These are phyloP conservation scores for Cyberlindnera bimundalis DNA, from an alignment of 805 yeast genomes.

Conservation along the genomic window DNA sequence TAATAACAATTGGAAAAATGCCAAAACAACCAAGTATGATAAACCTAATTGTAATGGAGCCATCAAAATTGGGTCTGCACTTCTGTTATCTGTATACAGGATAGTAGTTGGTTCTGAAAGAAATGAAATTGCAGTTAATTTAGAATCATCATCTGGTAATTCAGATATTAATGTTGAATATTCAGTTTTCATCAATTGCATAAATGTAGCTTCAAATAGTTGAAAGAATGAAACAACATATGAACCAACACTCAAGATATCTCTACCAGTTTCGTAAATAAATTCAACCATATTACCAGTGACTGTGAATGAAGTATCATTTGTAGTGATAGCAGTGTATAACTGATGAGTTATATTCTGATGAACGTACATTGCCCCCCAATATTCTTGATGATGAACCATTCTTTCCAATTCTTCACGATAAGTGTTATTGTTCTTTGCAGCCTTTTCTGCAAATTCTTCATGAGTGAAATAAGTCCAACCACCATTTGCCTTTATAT, in stretches of 20 bases:
- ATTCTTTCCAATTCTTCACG: conserved; percentile 38
- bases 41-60: conserved; percentile 75
- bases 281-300: conserved; percentile 32
- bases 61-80: conserved; percentile 44
- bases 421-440: conserved; percentile 18
- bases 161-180: conserved; percentile 23
- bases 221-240: conserved; percentile 45
- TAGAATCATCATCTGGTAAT: conserved; percentile 33
- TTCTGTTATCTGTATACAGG: conserved; percentile 41
- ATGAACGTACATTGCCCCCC: conserved; percentile 55
- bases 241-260: conserved; percentile 42
- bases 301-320: conserved; percentile 20
- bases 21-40: conserved; percentile 62
- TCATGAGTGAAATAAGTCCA: conserved; percentile 28
- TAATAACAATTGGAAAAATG: conserved; percentile 66
- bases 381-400: conserved; percentile 51
- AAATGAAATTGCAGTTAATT: conserved; percentile 14
- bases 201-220: conserved; percentile 35
- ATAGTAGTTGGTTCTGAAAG: conserved; percentile 17
- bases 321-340: conserved; percentile 23
- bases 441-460: conserved; percentile 23
- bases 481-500: conserved; percentile 21
- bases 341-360: conserved; percentile 40
- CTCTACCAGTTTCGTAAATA: conserved; percentile 62
- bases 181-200: conserved; percentile 3